Base-by-base conservation (phyloP, 352 stramenopile genomes). In the Hyaloperonospora brassicae region DNA sequence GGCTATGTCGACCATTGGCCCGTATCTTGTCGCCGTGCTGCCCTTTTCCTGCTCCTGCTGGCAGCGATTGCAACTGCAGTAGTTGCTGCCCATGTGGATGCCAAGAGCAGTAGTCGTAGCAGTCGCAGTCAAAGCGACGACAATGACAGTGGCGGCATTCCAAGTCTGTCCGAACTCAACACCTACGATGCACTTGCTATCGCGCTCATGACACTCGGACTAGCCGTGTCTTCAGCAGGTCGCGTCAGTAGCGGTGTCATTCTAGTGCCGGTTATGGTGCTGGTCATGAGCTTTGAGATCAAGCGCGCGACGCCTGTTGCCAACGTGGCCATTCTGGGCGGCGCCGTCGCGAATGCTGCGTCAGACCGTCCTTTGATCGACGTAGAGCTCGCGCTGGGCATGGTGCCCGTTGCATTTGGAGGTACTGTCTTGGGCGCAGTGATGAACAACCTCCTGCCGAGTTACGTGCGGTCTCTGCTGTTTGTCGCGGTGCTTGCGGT, bases 261-360 rank as follows among this genome's bases (percentile, higher is more conserved):
- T 55, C 65, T 83, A 53, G 66, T 86, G 25, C 76, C 76, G 30
- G 57, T 70, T 17, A 74, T 86, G 61, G 68, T 83, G 53, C 54
- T 84, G 31, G 62, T 82, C 53, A 83, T 87, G 73, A 52, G 68
- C 48, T 85, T 87, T 45, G 70, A 87, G 47, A 79, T 85, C 53
- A 85, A 87, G 58, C 71, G 68, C 45, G 73, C 72, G 21, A 87
- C 73, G 36, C 73, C 76, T 10, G 71, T 72, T 34, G 76, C 70
- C 31, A 85, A 84, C 60, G 62, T 85, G 30, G 70, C 76, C 63
- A 83, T 85, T 62, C 72, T 87, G 25, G 76, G 73, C 47, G 76
- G 73, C 22, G 73, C 73, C 13, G 64, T 84, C 30, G 76, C 76
- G 23, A 87, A 85, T 46, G 72, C 76, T 6, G 72, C 68, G 43